Evolutionary conservation across 192 early-diverging fungal genomes (phyloP), one percentile per base, ranked within the genome.

Genomic region (Backusella macrospora): DNA sequence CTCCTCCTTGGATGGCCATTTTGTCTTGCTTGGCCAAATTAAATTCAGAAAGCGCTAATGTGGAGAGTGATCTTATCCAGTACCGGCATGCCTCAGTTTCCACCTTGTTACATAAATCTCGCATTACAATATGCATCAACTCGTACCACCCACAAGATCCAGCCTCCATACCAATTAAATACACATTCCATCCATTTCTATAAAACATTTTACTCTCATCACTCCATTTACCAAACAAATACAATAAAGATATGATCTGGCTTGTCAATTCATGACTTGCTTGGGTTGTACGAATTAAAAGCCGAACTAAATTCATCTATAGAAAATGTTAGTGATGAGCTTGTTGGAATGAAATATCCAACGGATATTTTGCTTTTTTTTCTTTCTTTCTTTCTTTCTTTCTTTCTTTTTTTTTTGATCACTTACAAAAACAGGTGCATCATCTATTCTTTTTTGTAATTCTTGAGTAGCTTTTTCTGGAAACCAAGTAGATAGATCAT

Each of bases 181-280:
- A 77, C 7, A 77, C 14, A 29, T 77, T 38, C 48, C 64, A 65
- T 16, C 63, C 64, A 37, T 77, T 77, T 14, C 18, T 55, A 46
- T 45, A 49, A 68, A 59, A 77, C 1, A 21, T 26, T 18, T 44
- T 65, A 6, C 18, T 52, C 1, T 43, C 14, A 12, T 52, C 40
- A 18, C 72, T 59, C 76, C 76, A 77, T 16, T 39, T 45, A 6
- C 76, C 76, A 77, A 72, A 77, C 7, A 46, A 12, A 38, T 45
- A 23, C n/a, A 70, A 48, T 23, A 63, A 18, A 1, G 6, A 42
- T 47, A 15, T 18, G 16, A 70, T 70, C 45, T 39, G 26, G 14
- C 13, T 4, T 37, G 76, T 66, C 18, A 48, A 16, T 45, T n/a
- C 12, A 71, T 65, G 43, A 1, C 65, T 63, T 14, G 37, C 12